Percentiles rank a stretch among this genome's conserved stretches.
These are phyloP conservation scores for Hylodesmum podocarpum DNA, from an alignment of 306 rosid genomes.

Conservation along the genomic window DNA sequence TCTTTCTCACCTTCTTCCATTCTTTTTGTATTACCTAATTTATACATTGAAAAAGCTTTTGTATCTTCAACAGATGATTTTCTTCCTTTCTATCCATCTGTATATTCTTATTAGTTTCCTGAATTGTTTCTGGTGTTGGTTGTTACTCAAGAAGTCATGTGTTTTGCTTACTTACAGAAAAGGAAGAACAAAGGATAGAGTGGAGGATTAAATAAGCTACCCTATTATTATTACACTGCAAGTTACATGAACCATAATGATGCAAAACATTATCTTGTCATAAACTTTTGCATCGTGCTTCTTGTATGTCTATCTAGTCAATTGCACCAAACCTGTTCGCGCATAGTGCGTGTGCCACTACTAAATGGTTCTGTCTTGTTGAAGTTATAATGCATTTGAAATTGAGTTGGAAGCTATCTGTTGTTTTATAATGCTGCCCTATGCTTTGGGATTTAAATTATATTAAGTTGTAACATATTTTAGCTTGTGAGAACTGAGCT, in stretches of 20 bases:
- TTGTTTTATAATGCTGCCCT: not conserved
- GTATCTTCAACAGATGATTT: not conserved
- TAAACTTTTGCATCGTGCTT: not conserved
- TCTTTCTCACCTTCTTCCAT: not conserved
- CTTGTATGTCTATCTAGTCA: not conserved
- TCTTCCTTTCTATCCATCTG: not conserved
- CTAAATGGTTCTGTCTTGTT: not conserved
- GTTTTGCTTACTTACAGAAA: constrained; percentile 5
- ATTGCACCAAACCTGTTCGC: constrained; percentile 13
- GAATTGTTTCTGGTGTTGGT: not conserved
- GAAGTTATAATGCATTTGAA: constrained; percentile 8
- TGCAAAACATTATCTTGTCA: not conserved
- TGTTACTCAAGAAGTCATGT: not conserved
- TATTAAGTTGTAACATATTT: not conserved
- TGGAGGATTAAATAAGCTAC: not conserved
- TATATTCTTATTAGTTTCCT: not conserved
- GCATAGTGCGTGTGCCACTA: not conserved
- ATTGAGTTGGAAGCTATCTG: not conserved
- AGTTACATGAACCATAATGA: not conserved
- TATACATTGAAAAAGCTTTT: not conserved
- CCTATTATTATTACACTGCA: not conserved
- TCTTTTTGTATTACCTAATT: not conserved
- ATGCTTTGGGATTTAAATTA: not conserved
- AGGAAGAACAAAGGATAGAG: constrained; percentile 7
- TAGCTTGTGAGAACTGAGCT: constrained; percentile 10